Conservation (phyloP, 73 alveolate genomes). For the Paraurostyla sp. region DNA sequence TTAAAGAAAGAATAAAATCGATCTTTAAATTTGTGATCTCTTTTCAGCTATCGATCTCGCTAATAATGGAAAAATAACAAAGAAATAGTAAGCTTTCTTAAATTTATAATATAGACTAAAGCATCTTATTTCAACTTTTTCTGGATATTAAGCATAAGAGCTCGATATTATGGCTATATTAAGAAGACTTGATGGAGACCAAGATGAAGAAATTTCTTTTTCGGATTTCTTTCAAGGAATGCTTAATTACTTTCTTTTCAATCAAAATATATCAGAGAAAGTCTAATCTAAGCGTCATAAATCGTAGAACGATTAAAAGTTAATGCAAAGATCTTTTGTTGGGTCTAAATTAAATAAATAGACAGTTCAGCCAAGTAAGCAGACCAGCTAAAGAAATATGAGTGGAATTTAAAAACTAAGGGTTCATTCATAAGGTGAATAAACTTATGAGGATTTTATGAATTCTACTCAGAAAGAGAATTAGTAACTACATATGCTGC, state of each 20-base stretch:
- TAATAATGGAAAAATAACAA: neutral
- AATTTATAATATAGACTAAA: neutral
- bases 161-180: conserved; percentile 69
- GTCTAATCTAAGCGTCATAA: neutral
- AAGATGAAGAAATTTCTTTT: conserved; percentile 65
- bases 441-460: neutral
- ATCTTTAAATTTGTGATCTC: conserved; percentile 9
- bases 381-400: neutral
- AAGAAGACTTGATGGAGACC: conserved; percentile 75
- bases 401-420: neutral
- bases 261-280: neutral
- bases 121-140: neutral
- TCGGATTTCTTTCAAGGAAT: conserved; percentile 61
- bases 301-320: conserved; percentile 1
- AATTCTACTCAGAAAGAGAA: no score
- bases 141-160: neutral
- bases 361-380: neutral
- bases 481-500: no score
- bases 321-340: neutral
- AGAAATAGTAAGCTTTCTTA: neutral
- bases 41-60: conserved; percentile 20
- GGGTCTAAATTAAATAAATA: neutral
- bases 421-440: neutral
- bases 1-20: neutral
- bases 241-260: conserved; percentile 11